These are phyloP conservation scores for Capniomyces stellatus DNA, from an alignment of 371 early-diverging fungal genomes.

Conservation along the genomic window DNA sequence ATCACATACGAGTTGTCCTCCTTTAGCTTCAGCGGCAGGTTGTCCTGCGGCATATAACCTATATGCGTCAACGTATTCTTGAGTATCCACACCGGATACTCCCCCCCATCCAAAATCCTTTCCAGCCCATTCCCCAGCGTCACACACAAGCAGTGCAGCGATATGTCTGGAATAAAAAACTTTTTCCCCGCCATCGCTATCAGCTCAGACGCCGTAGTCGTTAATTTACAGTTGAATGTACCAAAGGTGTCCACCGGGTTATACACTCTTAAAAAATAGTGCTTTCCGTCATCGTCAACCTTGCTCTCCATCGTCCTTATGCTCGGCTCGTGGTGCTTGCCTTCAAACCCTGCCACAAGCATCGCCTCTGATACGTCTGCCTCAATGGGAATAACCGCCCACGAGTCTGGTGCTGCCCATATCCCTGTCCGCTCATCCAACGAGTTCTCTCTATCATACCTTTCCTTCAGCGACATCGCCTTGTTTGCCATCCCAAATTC, in stretches of 20 bases:
- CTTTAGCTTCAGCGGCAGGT: constrained; percentile 50
- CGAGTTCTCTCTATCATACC: constrained; percentile 9
- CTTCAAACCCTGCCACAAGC: constrained; percentile 4
- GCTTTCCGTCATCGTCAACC: constrained; percentile 16
- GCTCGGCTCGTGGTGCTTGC: constrained; percentile 6
- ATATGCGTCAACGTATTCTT: constrained; percentile 48
- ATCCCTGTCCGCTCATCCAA: constrained; percentile 21
- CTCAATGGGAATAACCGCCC: constrained; percentile 36
- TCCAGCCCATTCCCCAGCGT: constrained; percentile 32
- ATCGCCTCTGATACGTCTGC: constrained; percentile 6
- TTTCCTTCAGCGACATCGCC: too few relatives aligned
- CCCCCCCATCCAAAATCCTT: constrained; percentile 38
- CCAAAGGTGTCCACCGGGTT: constrained; percentile 53
- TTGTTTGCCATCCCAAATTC: too few relatives aligned
- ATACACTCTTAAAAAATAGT: constrained; percentile 26
- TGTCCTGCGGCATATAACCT: constrained; percentile 61
- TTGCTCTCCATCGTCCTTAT: constrained; percentile 26
- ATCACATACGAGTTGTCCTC: constrained; percentile 73
- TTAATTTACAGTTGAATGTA: constrained; percentile 43
- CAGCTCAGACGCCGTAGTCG: constrained; percentile 50
- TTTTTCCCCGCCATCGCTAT: constrained; percentile 48
- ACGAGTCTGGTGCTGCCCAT: constrained; percentile 50
- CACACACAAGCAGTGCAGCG: constrained; percentile 47
- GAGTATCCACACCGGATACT: constrained; percentile 51
- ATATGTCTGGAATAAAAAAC: constrained; percentile 53